Conservation (phyloP, 2,329 filamentous ascomycete genomes). For the Nothophaeocryptopus gaeumannii region DNA sequence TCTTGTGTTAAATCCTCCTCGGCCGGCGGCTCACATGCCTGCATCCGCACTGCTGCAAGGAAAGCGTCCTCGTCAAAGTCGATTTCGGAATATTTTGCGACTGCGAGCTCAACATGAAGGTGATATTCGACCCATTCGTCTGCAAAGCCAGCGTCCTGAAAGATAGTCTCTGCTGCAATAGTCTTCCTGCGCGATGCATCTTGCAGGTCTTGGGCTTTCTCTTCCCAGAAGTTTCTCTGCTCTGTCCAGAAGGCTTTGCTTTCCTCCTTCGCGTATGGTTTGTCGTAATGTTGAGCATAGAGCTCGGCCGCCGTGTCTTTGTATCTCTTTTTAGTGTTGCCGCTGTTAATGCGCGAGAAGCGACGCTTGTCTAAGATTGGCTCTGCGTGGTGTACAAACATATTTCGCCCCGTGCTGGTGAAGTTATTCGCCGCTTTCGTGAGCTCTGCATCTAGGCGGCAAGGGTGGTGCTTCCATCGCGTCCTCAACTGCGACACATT, state of each 20-base stretch:
- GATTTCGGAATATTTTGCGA: conserved; percentile 14
- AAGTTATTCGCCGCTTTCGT: conserved; percentile 12
- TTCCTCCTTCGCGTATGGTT: background rate
- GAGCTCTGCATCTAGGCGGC: background rate
- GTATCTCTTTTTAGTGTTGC: conserved; percentile 13
- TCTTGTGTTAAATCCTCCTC: no score
- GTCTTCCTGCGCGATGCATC: conserved; percentile 7
- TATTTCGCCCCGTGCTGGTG: conserved; percentile 15
- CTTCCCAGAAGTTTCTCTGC: conserved; percentile 19
- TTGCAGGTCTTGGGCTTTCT: conserved; percentile 11
- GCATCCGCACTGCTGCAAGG: background rate
- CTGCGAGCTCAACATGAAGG: conserved; percentile 18
- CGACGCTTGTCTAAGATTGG: conserved; percentile 13
- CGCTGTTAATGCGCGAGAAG: background rate
- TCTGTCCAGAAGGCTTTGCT: background rate
- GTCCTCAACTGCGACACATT: background rate
- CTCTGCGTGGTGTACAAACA: conserved; percentile 21
- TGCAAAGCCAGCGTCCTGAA: conserved; percentile 16
- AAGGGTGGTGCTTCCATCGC: background rate
- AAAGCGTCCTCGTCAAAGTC: background rate
- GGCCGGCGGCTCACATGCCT: no score
- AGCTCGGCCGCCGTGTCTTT: conserved; percentile 16
- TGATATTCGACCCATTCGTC: conserved; percentile 15
- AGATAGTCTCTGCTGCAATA: conserved; percentile 7
- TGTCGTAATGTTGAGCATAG: conserved; percentile 8